These are phyloP conservation scores for Aspergillus sp. DNA, from an alignment of 2,329 filamentous ascomycete species.

Conservation along the genomic window DNA sequence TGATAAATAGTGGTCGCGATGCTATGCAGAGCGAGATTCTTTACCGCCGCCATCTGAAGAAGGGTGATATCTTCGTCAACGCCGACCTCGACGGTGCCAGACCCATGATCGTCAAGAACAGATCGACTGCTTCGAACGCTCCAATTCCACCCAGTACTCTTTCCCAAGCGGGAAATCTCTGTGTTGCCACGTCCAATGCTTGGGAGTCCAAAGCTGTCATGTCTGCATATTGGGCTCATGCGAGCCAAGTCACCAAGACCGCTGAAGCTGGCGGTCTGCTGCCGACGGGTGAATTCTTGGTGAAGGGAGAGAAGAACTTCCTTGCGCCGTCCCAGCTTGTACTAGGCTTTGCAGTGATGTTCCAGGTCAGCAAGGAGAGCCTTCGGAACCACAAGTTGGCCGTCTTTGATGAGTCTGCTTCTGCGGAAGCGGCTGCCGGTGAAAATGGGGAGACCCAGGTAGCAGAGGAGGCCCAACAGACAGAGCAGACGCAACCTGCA, in stretches of 20 bases:
- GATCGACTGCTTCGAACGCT: slow-evolving; percentile 70
- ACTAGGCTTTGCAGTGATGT: slow-evolving; percentile 83
- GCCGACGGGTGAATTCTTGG: slow-evolving; percentile 72
- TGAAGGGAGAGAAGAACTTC: slow-evolving; percentile 86
- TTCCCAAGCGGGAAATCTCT: slow-evolving; percentile 81
- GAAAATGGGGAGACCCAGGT: slow-evolving; percentile 20
- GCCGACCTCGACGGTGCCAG: slow-evolving; percentile 83
- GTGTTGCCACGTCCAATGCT: slow-evolving; percentile 80
- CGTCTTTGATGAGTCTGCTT: slow-evolving; percentile 48
- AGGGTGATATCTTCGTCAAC: slow-evolving; percentile 89
- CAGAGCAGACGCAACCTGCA: slow-evolving; percentile 25
- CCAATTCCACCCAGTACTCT: slow-evolving; percentile 90
- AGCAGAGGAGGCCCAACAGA: slow-evolving; percentile 29
- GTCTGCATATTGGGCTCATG: slow-evolving; percentile 93
- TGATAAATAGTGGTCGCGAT: slow-evolving; percentile 65
- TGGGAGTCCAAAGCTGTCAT: slow-evolving; percentile 98
- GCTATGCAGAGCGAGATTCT: slow-evolving; percentile 85
- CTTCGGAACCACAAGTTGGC: slow-evolving; percentile 78
- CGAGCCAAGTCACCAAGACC: slow-evolving; percentile 86
- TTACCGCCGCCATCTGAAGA: slow-evolving; percentile 82
- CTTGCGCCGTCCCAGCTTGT: slow-evolving; percentile 83
- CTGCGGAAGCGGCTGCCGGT: slow-evolving; percentile 20
- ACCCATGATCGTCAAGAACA: slow-evolving; percentile 89
- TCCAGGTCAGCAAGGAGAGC: slow-evolving; percentile 85
- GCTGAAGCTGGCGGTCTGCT: slow-evolving; percentile 78